Evolutionary conservation across 768 basidiomycete genomes (phyloP).

Genomic region (Holtermanniella nyarrowii): DNA sequence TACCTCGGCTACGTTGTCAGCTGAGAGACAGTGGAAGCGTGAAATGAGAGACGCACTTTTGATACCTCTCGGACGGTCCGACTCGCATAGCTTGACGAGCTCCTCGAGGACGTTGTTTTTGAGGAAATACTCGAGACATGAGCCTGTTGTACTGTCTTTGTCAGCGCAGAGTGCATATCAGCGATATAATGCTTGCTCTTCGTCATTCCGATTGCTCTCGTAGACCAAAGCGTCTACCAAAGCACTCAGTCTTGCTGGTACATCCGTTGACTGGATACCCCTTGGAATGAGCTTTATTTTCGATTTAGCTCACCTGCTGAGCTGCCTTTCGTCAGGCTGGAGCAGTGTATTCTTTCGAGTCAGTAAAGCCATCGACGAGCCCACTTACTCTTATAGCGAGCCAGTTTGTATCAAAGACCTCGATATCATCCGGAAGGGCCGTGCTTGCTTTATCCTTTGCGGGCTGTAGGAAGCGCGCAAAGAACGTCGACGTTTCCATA

Average conservation of each 20-base stretch:
- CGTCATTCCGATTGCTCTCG: conserved; percentile 74
- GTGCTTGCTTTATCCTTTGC: conserved; percentile 8
- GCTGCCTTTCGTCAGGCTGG: conserved; percentile 79
- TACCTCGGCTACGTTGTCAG: conserved; percentile 54
- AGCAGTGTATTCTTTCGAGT: conserved; percentile 60
- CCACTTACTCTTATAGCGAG: conserved; percentile 20
- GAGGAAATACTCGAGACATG: conserved; percentile 79
- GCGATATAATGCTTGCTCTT: conserved; percentile 51
- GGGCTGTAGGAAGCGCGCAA: conserved; percentile 28
- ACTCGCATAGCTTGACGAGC: conserved; percentile 74
- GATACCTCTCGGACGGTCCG: conserved; percentile 77
- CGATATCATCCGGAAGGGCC: conserved; percentile 17
- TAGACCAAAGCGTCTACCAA: conserved; percentile 79
- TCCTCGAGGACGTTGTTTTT: conserved; percentile 79
- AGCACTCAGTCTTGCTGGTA: conserved; percentile 61
- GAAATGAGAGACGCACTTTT: conserved; percentile 43
- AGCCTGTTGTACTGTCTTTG: conserved; percentile 67
- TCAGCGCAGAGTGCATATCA: conserved; percentile 1
- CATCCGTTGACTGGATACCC: conserved; percentile 71
- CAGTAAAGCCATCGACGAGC: neutral
- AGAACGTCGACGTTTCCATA: conserved; percentile 27
- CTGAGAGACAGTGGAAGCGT: neutral
- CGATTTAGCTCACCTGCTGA: conserved; percentile 42
- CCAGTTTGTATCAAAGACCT: conserved; percentile 29
- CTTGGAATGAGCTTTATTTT: conserved; percentile 25